These are phyloP conservation scores for Pulicaria dysenterica DNA, from an alignment of 129 eudicot genomes.

Conservation along the genomic window DNA sequence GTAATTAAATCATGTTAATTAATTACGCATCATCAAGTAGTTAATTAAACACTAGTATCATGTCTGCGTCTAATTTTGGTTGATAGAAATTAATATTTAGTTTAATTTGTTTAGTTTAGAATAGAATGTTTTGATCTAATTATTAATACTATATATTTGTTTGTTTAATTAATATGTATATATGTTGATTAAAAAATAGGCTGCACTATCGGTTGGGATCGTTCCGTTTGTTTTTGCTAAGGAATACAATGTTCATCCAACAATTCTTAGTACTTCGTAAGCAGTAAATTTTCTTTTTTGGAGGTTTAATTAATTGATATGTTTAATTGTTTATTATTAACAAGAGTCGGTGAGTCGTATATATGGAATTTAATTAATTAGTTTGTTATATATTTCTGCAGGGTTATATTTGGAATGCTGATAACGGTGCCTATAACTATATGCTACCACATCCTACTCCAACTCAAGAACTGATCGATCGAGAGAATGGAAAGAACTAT, in stretches of 20 bases:
- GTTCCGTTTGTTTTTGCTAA: conserved; percentile 95
- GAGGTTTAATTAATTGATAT: too few species aligned
- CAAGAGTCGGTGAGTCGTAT: too few species aligned
- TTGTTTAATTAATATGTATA: neutral
- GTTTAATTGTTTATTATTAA: too few species aligned
- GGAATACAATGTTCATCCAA: conserved; percentile 81
- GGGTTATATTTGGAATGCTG: conserved; percentile 97
- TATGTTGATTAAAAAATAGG: conserved; percentile 42
- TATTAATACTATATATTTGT: neutral
- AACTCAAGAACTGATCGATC: conserved; percentile 9
- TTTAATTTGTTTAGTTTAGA: neutral
- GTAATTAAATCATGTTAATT: conserved; percentile 22
- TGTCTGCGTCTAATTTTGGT: neutral
- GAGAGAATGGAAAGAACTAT: neutral
- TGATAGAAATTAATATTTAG: neutral
- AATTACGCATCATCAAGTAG: too few species aligned
- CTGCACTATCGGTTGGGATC: conserved; percentile 89
- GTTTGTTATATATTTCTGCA: conserved; percentile 46
- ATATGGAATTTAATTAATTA: too few species aligned
- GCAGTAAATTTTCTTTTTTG: neutral
- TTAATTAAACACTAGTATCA: too few species aligned
- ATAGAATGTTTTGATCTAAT: too few species aligned
- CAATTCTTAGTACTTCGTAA: conserved; percentile 83
- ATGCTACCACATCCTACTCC: conserved; percentile 52
- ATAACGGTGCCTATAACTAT: conserved; percentile 84